Evolutionary conservation across 805 yeast species (phyloP), one percentile per base, ranked within the genome.

Genomic region (Kluyveromyces dobzhanskii): DNA sequence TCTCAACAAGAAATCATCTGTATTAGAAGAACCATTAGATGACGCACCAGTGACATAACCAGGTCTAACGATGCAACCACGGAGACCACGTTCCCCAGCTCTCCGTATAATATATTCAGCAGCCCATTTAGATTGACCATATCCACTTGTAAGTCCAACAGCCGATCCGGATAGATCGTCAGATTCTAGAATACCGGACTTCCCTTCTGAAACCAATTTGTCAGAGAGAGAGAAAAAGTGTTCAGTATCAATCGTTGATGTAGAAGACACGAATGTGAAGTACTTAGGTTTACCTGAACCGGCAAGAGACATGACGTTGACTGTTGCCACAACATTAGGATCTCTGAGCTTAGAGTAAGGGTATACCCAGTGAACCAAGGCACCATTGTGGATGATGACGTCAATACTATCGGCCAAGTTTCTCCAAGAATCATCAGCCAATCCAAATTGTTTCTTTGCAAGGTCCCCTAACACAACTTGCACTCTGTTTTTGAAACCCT

Each of bases 71-170:
- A 92, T 80, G 39, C 88, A 75, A 27, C 97, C 99, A 45, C 78
- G 70, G 47, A 94, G 71, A 7, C 99, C 98, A 39, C 80, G 67
- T 40, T 73, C 73, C 32, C 97, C 97, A 5, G 98, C 98, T 40
- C 71, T 70, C 57, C 97, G 77, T 44, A 86, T 78, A 33, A 92
- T 69, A 51, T 84, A 76, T 65, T 92, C 99, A 19, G 96, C 94
- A 27, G 87, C 86, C 99, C 99, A 92, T 62, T 92, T 92, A 49
- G 92, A 76, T 66, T 94, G 99, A 33, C 99, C 99, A 57, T 92
- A 92, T 13, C 98, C 99, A 43, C 80, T 83, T 19, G 87, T 83
- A 42, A 92, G 70, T 1, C 96, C 97, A 4, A 63, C 57, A 14
- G 85, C 70, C 2, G 97, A 84, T 1, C 97, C 97, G 51, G 69